Base-by-base conservation (phyloP, 441 rosid species). In the Euphorbia celastroides region DNA sequence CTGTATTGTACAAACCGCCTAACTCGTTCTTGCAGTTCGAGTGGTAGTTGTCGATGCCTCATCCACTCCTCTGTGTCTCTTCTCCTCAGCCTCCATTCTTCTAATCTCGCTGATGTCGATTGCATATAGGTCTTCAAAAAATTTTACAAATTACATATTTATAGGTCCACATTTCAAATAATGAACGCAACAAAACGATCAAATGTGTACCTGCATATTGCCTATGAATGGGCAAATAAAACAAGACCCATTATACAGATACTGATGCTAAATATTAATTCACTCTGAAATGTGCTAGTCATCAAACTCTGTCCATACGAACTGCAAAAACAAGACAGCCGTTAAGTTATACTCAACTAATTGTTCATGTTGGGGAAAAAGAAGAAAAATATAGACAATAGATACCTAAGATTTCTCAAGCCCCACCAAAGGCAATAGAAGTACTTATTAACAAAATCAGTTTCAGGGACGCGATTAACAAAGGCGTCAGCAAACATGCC, bases 371-470 rank as follows among this genome's bases (percentile, higher is more conserved):
- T 26, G 27, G 44, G n/a, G 38, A 34, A 34, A 34, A 34, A 34
- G 38, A 9, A n/a, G n/a, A n/a, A n/a, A n/a, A n/a, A n/a, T n/a
- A 34, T 34, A 3, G 38, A 34, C 38, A 34, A 34, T 38, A 38
- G n/a, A 7, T 75, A 91, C 98, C 97, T 86, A 59, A 89, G 64
- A 79, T 84, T 91, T 80, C 86, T 81, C 51, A 93, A 72, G 25
- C 99, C 97, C 96, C 96, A 93, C 96, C 99, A 91, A 59, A 93
- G 96, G 62, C 99, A 91, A 68, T 86, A 91, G 66, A 93, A 80
- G 62, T 85, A 86, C 72, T 89, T 93, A 50, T 80, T 72, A 26
- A 81, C 50, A 42, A 89, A 81, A 64, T 60, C 30, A 17, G 87
- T 77, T 0, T 84, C 74, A 32, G 88, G 93, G 65, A 89, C 95